phyloP scores from a whole-genome alignment of 2,329 filamentous ascomycete species.

The Gremmenia infestans region DNA sequence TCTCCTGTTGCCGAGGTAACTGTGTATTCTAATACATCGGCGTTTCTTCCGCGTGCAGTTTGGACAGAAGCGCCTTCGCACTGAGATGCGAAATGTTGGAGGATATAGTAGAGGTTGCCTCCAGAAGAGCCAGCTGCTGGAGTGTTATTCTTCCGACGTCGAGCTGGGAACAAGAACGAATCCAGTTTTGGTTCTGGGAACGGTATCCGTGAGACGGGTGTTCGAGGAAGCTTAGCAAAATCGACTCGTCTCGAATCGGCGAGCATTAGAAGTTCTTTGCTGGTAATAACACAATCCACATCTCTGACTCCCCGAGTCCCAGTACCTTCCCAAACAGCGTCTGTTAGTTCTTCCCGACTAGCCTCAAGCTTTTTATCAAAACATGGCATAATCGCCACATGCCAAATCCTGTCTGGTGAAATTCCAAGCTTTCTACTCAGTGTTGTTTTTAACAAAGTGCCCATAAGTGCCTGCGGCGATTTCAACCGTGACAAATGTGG shows the following conservation, averaged over 20 bases:
- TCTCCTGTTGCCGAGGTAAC: slow-evolving; percentile 54
- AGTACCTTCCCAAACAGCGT: slow-evolving; percentile 62
- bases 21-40: slow-evolving; percentile 83
- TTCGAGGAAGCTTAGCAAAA: slow-evolving; percentile 66
- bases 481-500: slow-evolving; percentile 88
- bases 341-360: slow-evolving; percentile 85
- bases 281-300: slow-evolving; percentile 97
- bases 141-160: slow-evolving; percentile 39
- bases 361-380: slow-evolving; percentile 99
- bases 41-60: slow-evolving; percentile 73
- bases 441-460: slow-evolving; percentile 83
- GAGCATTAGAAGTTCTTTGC: slow-evolving; percentile 87
- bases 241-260: slow-evolving; percentile 74
- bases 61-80: slow-evolving; percentile 69
- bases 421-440: slow-evolving; percentile 69
- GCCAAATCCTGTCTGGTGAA: slow-evolving; percentile 79
- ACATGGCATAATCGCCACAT: slow-evolving; percentile 94
- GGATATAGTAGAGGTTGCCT: slow-evolving; percentile 81
- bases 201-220: slow-evolving; percentile 44
- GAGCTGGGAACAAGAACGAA: slow-evolving; percentile 65
- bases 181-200: slow-evolving; percentile 73
- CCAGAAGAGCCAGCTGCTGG: slow-evolving; percentile 73
- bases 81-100: slow-evolving; percentile 66
- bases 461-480: slow-evolving; percentile 87
- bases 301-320: slow-evolving; percentile 64